Evolutionary conservation across 2,329 filamentous ascomycete genomes (phyloP).

Genomic region (Alternaria infectoria): DNA sequence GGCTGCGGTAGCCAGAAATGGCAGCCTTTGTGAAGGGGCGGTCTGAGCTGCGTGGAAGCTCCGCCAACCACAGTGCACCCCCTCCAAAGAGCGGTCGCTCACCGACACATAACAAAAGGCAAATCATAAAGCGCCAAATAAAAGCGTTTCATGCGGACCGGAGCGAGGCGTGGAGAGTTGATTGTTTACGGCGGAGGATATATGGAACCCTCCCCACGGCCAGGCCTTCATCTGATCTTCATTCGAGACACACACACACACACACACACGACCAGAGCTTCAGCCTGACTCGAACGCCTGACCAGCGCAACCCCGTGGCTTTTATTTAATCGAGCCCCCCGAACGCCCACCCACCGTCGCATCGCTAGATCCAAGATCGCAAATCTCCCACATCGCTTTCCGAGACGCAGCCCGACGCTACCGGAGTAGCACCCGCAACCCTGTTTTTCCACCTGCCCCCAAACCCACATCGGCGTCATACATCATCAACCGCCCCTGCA

Average conservation of each 20-base stretch:
- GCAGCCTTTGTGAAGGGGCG: slow-evolving; percentile 26
- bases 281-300: slow-evolving; percentile 47
- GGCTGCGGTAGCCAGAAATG: slow-evolving; percentile 26
- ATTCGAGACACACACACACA: slow-evolving; percentile 36
- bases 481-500: slow-evolving; percentile 30
- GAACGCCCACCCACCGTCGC: slow-evolving; percentile 11
- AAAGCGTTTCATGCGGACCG: slow-evolving; percentile 34
- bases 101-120: slow-evolving; percentile 36
- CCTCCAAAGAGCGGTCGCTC: slow-evolving; percentile 39
- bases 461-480: slow-evolving; percentile 32
- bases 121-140: slow-evolving; percentile 34
- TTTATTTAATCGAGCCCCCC: slow-evolving; percentile 17
- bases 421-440: slow-evolving; percentile 23
- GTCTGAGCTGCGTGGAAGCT: slow-evolving; percentile 10
- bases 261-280: slow-evolving; percentile 35
- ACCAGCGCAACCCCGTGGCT: slow-evolving; percentile 15
- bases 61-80: slow-evolving; percentile 29
- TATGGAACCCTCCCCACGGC: slow-evolving; percentile 41
- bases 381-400: slow-evolving; percentile 6
- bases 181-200: slow-evolving; percentile 34
- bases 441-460: slow-evolving; percentile 15
- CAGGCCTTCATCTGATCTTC: slow-evolving; percentile 38
- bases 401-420: slow-evolving; percentile 19
- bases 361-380: slow-evolving; percentile 11
- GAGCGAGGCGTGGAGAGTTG: slow-evolving; percentile 29